Evolutionary conservation across 2,329 filamentous ascomycete genomes (phyloP).

Genomic region (Daldinia sp.): DNA sequence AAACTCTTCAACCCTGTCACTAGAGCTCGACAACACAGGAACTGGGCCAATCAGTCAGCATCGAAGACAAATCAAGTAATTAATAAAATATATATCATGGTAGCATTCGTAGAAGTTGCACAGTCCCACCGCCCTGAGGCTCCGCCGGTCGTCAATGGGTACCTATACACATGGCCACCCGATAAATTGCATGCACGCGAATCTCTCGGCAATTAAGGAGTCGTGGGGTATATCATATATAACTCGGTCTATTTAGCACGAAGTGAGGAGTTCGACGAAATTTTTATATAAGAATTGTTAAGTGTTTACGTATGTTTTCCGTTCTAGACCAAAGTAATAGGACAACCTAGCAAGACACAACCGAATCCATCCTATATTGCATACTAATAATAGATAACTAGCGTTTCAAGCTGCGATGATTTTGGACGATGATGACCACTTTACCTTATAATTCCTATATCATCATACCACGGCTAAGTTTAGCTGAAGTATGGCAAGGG

Average conservation of each 20-base stretch:
- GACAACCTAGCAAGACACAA: neutral
- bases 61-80: neutral
- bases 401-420: neutral
- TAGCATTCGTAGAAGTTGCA: neutral
- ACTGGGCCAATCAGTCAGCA: neutral
- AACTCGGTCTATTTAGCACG: neutral
- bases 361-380: neutral
- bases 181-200: constrained; percentile 15
- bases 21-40: constrained; percentile 16
- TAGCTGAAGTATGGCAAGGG: neutral
- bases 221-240: neutral
- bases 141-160: constrained; percentile 6
- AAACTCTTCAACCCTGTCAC: constrained; percentile 7
- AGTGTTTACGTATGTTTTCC: neutral
- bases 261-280: neutral
- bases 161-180: constrained; percentile 10
- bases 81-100: constrained; percentile 16
- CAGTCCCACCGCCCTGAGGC: constrained; percentile 8
- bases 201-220: constrained; percentile 26
- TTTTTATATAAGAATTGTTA: neutral
- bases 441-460: neutral
- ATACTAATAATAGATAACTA: neutral
- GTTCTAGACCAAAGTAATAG: neutral
- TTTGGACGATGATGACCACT: neutral
- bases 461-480: neutral